Evolutionary conservation across 148 eudicot genomes (phyloP).

Genomic region (Fagopyrum homotropicum): DNA sequence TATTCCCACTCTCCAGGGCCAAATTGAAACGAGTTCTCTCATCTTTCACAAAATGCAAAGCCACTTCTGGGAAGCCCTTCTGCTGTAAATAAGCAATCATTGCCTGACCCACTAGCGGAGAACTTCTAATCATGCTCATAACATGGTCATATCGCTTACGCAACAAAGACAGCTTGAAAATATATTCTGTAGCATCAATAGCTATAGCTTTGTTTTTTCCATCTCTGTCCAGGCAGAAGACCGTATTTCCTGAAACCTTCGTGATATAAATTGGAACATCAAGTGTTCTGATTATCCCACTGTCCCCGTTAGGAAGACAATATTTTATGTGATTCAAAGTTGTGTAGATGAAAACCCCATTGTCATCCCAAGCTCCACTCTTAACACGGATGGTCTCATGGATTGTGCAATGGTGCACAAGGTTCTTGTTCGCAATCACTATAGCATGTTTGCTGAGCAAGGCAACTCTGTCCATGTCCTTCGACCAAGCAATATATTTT

Average conservation of each 20-base stretch:
- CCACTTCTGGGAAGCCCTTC: slow-evolving; percentile 19
- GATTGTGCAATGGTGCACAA: no score
- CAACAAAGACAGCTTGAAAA: slow-evolving; percentile 11
- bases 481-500: slow-evolving; percentile 12
- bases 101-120: slow-evolving; percentile 12
- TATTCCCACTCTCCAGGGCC: slow-evolving; percentile 29
- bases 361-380: no score
- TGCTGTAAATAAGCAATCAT: slow-evolving; percentile 17
- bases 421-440: no score
- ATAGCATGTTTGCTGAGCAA: no score
- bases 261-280: slow-evolving; percentile 12
- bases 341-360: no score
- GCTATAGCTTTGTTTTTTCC: slow-evolving; percentile 3
- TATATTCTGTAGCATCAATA: slow-evolving; percentile 14
- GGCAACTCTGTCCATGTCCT: not conserved
- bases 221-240: slow-evolving; percentile 14
- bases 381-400: no score
- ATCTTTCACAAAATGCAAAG: slow-evolving; percentile 19
- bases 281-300: no score
- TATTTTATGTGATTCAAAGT: no score
- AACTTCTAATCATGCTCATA: slow-evolving; percentile 11
- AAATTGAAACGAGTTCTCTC: slow-evolving; percentile 26
- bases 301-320: no score
- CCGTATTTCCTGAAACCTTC: slow-evolving; percentile 13
- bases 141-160: slow-evolving; percentile 14